Evolutionary conservation across 306 rosid genomes (phyloP), one percentile per base, ranked within the genome.

Genomic region (Bauhinia variegata): DNA sequence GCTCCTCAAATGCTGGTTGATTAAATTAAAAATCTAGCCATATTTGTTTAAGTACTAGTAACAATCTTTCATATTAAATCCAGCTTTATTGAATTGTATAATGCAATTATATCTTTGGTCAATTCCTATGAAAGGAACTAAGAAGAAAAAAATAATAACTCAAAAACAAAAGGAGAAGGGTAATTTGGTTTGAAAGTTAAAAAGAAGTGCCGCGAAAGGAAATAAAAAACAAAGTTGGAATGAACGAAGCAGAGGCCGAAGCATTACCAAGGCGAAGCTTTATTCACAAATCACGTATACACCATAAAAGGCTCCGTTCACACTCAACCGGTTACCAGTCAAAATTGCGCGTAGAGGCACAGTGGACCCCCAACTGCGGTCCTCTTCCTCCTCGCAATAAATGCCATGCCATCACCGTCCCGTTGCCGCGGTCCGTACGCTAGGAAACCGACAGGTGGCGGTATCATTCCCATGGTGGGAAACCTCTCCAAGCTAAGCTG

Each of bases 311-410:
- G 30, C 63, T 63, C 64, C 14, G 54, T 84, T 75, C 85, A 76
- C 87, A 86, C 77, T 11, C 32, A 42, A 63, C 85, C 82, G 82
- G 87, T 87, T 57, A 51, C 88, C 87, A 51, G 91, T 92, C 91
- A 87, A 83, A 85, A 74, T 15, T 66, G 48, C 96, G 91, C 96
- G 91, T 89, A 6, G 1, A 36, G 11, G 15, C 49, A 30, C 18
- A 0, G 49, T 68, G 82, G 91, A 36, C 77, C 36, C 93, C 92
- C 73, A 60, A 4, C 1, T 5, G 23, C 63, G 70, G 82, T 74
- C 83, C 79, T 49, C 68, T 28, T 30, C 41, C 6, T 36, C 41
- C 9, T 41, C 15, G 63, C 89, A 79, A 61, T 81, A 14, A 87
- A 68, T 73, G 84, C 78, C 28, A 23, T 23, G 2, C 28, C 0